phyloP scores from a whole-genome alignment of 2,329 filamentous ascomycete genomes.

The Cladosporium sp. region DNA sequence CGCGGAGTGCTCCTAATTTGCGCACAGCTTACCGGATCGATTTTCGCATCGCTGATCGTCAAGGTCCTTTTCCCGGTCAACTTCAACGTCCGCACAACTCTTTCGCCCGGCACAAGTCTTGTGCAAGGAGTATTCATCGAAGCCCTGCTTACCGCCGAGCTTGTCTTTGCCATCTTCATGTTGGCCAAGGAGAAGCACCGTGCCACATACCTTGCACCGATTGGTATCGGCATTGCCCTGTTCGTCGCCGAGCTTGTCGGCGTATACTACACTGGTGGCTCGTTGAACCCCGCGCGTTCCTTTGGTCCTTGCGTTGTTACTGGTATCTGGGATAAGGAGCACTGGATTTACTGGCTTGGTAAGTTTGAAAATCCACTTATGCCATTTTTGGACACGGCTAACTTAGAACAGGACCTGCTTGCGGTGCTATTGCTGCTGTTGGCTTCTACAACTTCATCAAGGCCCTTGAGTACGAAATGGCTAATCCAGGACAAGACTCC shows the following conservation, averaged over 20 bases:
- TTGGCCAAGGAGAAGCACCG: constrained; percentile 72
- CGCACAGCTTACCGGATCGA: constrained; percentile 61
- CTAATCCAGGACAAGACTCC: constrained; percentile 51
- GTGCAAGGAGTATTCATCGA: constrained; percentile 67
- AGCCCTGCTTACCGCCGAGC: constrained; percentile 64
- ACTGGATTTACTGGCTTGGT: constrained; percentile 47
- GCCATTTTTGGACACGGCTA: constrained; percentile 26
- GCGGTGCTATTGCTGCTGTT: constrained; percentile 50
- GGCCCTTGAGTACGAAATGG: constrained; percentile 54
- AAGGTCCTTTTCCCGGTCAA: constrained; percentile 60
- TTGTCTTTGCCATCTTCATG: constrained; percentile 68
- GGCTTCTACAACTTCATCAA: constrained; percentile 54
- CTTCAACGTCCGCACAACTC: constrained; percentile 58
- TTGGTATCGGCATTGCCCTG: constrained; percentile 71
- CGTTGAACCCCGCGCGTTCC: constrained; percentile 44
- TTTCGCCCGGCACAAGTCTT: constrained; percentile 55
- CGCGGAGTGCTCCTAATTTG: constrained; percentile 57
- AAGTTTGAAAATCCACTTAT: constrained; percentile 6
- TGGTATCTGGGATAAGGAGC: constrained; percentile 41
- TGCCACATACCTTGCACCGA: constrained; percentile 68
- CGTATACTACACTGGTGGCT: constrained; percentile 48
- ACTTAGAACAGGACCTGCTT: constrained; percentile 38
- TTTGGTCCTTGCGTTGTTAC: constrained; percentile 47
- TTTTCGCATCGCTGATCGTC: constrained; percentile 61
- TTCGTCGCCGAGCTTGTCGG: constrained; percentile 62